These are phyloP conservation scores for Carnegiea gigantea DNA, from an alignment of 179 eudicot genomes.

Conservation along the genomic window DNA sequence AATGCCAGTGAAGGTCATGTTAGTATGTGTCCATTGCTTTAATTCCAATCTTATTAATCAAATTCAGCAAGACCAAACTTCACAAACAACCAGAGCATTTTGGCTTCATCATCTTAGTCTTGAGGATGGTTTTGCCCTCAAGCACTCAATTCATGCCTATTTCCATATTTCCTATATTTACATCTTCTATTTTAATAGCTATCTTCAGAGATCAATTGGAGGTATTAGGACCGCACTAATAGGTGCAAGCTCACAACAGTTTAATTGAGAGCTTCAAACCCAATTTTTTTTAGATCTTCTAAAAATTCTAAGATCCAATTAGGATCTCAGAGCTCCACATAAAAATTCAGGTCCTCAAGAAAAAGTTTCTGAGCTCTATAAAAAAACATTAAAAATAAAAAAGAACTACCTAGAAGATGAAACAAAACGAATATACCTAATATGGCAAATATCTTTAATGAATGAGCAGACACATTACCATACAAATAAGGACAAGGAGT, in stretches of 20 bases:
- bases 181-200: neutral
- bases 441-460: neutral
- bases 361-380: neutral
- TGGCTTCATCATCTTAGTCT: neutral
- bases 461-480: neutral
- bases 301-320: neutral
- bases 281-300: neutral
- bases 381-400: too few species aligned
- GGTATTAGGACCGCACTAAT: too few species aligned
- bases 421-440: neutral
- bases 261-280: too few species aligned
- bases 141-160: neutral
- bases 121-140: neutral
- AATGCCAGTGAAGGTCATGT: neutral
- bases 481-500: neutral
- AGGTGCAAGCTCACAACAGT: too few species aligned
- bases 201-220: too few species aligned
- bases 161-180: neutral
- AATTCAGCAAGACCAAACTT: neutral
- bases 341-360: neutral
- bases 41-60: neutral
- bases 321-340: neutral
- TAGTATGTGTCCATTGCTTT: neutral
- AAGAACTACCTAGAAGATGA: neutral
- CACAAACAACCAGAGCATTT: neutral